Evolutionary conservation across 768 basidiomycete genomes (phyloP).

Genomic region (Tubosaeta sp.): DNA sequence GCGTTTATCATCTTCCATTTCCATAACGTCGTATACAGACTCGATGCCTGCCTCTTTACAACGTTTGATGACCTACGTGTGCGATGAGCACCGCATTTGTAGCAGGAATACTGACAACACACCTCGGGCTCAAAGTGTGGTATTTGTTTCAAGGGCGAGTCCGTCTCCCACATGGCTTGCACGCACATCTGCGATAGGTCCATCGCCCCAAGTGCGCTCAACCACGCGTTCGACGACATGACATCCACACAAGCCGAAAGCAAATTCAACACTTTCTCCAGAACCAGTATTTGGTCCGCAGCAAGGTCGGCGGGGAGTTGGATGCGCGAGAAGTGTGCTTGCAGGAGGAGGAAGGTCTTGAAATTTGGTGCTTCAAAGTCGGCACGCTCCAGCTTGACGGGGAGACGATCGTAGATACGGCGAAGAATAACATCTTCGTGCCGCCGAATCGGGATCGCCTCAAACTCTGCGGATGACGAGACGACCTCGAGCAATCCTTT

Average conservation of each 20-base stretch:
- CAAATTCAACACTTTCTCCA: constrained; percentile 87
- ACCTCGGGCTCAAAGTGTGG: constrained; percentile 95
- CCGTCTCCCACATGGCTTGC: constrained; percentile 96
- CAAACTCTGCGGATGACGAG: constrained; percentile 95
- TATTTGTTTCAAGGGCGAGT: constrained; percentile 92
- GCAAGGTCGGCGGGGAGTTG: constrained; percentile 90
- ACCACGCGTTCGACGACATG: constrained; percentile 95
- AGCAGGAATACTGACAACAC: constrained; percentile 14
- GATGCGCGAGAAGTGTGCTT: constrained; percentile 94
- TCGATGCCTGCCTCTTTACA: constrained; percentile 81
- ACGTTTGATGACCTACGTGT: constrained; percentile 64
- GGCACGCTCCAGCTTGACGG: constrained; percentile 80
- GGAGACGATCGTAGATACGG: constrained; percentile 92
- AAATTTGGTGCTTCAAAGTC: constrained; percentile 96
- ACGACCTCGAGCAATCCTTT: constrained; percentile 96
- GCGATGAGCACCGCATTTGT: not conserved
- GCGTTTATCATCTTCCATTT: constrained; percentile 92
- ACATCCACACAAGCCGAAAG: constrained; percentile 96
- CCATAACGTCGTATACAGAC: constrained; percentile 97
- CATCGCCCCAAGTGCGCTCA: constrained; percentile 95
- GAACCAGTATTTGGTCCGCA: constrained; percentile 82
- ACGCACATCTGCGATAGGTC: constrained; percentile 98
- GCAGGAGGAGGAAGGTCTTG: constrained; percentile 95
- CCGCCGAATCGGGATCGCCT: constrained; percentile 88
- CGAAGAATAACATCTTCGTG: constrained; percentile 85